Evolutionary conservation across 2,329 filamentous ascomycete species (phyloP).

Genomic region (Trichoderma breve): DNA sequence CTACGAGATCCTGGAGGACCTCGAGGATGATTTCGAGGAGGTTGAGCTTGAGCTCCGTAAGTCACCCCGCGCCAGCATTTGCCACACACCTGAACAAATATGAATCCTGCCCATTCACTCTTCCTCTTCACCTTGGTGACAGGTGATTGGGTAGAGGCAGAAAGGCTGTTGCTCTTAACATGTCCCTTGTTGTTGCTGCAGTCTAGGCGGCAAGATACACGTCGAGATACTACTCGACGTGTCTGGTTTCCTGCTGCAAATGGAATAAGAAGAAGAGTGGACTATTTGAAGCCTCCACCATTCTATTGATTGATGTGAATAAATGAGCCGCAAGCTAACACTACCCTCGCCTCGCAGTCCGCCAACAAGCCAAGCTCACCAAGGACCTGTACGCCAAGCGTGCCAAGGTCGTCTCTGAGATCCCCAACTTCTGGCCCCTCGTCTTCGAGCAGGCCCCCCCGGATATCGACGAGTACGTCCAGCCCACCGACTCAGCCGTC

Average conservation of each 20-base stretch:
- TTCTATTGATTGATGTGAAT: not conserved
- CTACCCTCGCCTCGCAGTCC: slow-evolving; percentile 50
- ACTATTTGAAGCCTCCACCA: not conserved
- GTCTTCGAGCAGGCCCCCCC: slow-evolving; percentile 83
- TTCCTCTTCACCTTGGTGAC: not conserved
- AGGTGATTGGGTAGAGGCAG: not conserved
- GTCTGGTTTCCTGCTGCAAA: not conserved
- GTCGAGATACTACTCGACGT: not conserved
- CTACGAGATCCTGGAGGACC: slow-evolving; percentile 73
- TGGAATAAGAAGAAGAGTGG: not conserved
- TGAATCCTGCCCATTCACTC: not conserved
- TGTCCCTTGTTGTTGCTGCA: not conserved
- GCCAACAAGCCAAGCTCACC: slow-evolving; percentile 67
- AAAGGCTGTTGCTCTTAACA: not conserved
- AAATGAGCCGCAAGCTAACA: not conserved
- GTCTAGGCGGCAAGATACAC: not conserved
- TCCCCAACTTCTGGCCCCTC: slow-evolving; percentile 91
- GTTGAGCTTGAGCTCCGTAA: slow-evolving; percentile 79
- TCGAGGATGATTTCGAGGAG: slow-evolving; percentile 83
- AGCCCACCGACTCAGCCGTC: slow-evolving; percentile 72
- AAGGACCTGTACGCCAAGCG: slow-evolving; percentile 75
- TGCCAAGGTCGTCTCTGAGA: slow-evolving; percentile 64
- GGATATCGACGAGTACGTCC: slow-evolving; percentile 85
- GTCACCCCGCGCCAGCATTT: slow-evolving; percentile 42
- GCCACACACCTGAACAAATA: not conserved